Base-by-base conservation (phyloP, 164 flowering plant species). In the Stephania yunnanensis region DNA sequence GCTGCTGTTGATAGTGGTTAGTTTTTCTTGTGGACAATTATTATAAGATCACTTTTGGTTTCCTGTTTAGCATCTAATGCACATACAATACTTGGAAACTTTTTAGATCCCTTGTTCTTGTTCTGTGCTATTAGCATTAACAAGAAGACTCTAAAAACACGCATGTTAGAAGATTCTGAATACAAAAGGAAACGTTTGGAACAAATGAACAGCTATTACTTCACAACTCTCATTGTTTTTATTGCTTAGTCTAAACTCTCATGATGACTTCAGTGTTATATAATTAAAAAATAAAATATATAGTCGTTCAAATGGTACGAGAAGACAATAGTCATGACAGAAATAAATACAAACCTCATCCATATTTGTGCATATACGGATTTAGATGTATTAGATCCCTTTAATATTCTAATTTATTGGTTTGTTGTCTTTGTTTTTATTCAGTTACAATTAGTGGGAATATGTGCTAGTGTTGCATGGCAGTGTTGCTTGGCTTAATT, bases 101-200 rank as follows among this genome's bases (percentile, higher is more conserved):
- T 7, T 15, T 50, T 3, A 50, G 15, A 50, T 11, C 15, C 15
- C 55, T 50, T 50, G 29, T 61, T 3, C 25, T 0, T 13, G 20
- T 5, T 58, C 13, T 15, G 3, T 61, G 66, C 20, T 36, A 4
- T 25, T 25, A 25, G 25, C 25, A 25, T 25, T 25, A 25, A 25
- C 25, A 25, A 25, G 25, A 25, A 25, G 25, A 25, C 25, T 25
- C 25, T 0, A 25, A 25, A 4, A 36, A 46, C 22, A 73, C 44
- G 70, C 70, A 65, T 64, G 48, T 65, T 13, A 4, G 22, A 44
- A 65, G 76, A 66, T 74, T 74, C 70, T 65, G 22, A 22, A 74
- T 15, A 74, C 58, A 66, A 45, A 66, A 46, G 69, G 50, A 45
- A 74, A 46, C 53, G 20, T 58, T 66, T 42, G 31, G 15, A 9